phyloP scores from a whole-genome alignment of 352 stramenopile species.

The Stephanocyclus meneghinianus region DNA sequence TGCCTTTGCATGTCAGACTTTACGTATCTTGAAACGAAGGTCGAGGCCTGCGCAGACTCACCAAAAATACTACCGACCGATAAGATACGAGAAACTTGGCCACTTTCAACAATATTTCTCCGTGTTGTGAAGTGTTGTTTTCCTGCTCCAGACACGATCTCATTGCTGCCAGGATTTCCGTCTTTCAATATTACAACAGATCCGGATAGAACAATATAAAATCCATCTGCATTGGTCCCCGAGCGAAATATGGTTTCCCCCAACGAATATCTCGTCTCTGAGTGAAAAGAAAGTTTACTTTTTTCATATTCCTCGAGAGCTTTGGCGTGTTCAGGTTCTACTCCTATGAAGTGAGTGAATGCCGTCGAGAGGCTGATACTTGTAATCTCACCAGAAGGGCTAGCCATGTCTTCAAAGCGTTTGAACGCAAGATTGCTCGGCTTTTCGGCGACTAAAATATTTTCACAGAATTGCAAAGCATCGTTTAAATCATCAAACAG shows the following conservation, averaged over 20 bases:
- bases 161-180: conserved; percentile 16
- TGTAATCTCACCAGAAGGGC: conserved; percentile 13
- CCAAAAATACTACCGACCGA: conserved; percentile 69
- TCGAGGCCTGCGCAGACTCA: neutral
- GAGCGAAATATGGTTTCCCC: conserved; percentile 63
- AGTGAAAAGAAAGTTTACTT: conserved; percentile 53
- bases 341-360: conserved; percentile 61
- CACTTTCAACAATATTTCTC: conserved; percentile 29
- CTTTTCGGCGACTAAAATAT: conserved; percentile 53
- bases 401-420: conserved; percentile 14
- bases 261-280: conserved; percentile 52
- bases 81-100: conserved; percentile 37
- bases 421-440: conserved; percentile 34
- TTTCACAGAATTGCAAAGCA: conserved; percentile 80
- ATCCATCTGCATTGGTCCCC: conserved; percentile 59
- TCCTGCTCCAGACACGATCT: conserved; percentile 48
- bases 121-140: conserved; percentile 29
- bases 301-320: conserved; percentile 57
- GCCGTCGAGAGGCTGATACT: conserved; percentile 52
- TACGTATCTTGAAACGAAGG: neutral
- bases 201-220: conserved; percentile 74
- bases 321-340: conserved; percentile 47
- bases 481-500: conserved; percentile 52
- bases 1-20: neutral
- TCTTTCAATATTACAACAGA: conserved; percentile 55